Evolutionary conservation across 1,139 yeast species (phyloP).

Genomic region (Pichia sp.): DNA sequence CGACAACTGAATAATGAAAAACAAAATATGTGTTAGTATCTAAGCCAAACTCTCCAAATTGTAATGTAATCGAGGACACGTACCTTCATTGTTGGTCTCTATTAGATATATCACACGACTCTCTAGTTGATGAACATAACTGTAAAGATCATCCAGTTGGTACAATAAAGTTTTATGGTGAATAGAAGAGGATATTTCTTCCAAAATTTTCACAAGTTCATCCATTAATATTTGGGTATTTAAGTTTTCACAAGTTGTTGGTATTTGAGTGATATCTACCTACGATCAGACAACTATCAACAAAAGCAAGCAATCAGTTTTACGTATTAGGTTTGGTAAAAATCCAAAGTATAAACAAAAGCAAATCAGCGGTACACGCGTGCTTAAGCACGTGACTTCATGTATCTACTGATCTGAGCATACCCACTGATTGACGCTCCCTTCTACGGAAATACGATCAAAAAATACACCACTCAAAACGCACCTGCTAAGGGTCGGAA

Average conservation of each 20-base stretch:
- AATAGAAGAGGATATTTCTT: background rate
- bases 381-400: background rate
- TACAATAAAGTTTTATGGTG: background rate
- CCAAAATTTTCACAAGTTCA: background rate
- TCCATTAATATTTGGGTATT: background rate
- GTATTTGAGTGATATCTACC: too few species aligned
- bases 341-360: background rate
- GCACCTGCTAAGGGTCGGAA: conserved; percentile 30
- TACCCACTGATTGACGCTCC: background rate
- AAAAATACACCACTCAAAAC: conserved; percentile 28
- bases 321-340: background rate
- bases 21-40: background rate
- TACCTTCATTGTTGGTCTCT: conserved; percentile 3
- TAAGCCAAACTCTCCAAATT: background rate
- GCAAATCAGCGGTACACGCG: background rate
- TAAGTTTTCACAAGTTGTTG: too few species aligned
- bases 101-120: background rate
- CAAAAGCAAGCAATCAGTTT: too few species aligned
- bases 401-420: conserved; percentile 1
- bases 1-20: background rate
- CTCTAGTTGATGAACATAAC: conserved; percentile 4
- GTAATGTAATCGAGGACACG: background rate
- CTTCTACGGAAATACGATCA: conserved; percentile 5
- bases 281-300: too few species aligned
- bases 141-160: conserved; percentile 1